These are phyloP conservation scores for Fagus sylvatica DNA, from an alignment of 306 rosid species.

Conservation along the genomic window DNA sequence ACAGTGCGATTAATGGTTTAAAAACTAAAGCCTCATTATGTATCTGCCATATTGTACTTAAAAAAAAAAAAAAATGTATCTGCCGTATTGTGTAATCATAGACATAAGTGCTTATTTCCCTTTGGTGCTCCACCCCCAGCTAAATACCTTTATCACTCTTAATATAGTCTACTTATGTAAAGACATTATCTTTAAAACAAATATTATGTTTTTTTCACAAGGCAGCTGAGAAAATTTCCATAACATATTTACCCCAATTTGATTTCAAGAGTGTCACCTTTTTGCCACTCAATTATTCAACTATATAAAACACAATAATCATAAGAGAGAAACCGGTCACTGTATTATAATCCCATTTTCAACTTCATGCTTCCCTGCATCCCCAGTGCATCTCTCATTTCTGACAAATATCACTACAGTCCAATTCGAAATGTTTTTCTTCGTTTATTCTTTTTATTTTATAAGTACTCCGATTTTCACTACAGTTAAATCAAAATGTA, in stretches of 20 bases:
- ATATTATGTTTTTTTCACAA: neutral
- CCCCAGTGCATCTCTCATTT: constrained; percentile 17
- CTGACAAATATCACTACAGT: constrained; percentile 11
- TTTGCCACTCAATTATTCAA: neutral
- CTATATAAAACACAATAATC: neutral
- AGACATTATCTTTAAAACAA: neutral
- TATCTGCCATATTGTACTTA: no score
- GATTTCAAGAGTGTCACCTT: neutral
- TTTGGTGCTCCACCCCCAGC: neutral
- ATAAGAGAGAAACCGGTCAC: neutral
- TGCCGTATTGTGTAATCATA: neutral
- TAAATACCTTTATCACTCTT: neutral
- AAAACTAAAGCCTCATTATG: no score
- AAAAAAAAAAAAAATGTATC: neutral
- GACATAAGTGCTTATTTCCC: neutral
- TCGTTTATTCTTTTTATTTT: neutral
- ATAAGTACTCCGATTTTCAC: neutral
- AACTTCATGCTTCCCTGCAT: neutral
- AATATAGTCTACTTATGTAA: neutral
- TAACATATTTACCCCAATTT: neutral
- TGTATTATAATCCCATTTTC: neutral
- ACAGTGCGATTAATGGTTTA: no score
- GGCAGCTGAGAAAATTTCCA: neutral
- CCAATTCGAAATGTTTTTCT: constrained; percentile 11
- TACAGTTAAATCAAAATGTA: neutral